Conservation (phyloP, 208 protist species). For the Trypanosoma grayi region DNA sequence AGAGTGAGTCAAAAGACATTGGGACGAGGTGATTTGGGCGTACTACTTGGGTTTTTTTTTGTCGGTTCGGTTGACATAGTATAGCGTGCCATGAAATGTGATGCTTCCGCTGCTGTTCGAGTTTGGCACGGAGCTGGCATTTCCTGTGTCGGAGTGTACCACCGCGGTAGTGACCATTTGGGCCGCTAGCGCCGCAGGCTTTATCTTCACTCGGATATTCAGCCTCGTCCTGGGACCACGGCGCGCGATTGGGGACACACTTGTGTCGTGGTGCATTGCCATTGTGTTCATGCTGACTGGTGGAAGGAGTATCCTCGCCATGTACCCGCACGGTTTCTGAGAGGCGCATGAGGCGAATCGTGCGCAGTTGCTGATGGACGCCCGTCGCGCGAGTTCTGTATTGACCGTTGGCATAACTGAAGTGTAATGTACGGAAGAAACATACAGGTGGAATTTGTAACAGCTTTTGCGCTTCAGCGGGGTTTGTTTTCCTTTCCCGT, state of each 20-base stretch:
- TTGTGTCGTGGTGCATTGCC: conserved; percentile 3
- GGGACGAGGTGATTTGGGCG: no score
- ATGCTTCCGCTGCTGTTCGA: conserved; percentile 17
- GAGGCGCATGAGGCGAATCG: neutral
- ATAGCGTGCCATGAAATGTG: conserved; percentile 4
- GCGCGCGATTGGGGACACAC: neutral
- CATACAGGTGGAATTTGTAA: no score
- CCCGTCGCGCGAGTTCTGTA: neutral
- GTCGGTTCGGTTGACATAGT: conserved; percentile 3
- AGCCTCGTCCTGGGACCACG: neutral
- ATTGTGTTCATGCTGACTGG: neutral
- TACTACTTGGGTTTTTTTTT: conserved; percentile 1
- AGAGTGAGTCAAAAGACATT: neutral
- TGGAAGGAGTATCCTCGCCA: neutral
- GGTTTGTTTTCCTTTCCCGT: no score
- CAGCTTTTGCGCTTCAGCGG: no score
- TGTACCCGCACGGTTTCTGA: conserved; percentile 4
- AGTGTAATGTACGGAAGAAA: no score
- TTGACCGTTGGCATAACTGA: no score
- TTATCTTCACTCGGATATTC: conserved; percentile 7
- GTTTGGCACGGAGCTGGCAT: conserved; percentile 15
- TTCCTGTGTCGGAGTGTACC: conserved; percentile 4
- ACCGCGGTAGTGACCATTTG: conserved; percentile 10
- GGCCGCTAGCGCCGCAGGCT: neutral
- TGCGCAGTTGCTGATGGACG: neutral